A percentile compares a stretch with the other conserved stretches of the same genome.
Conservation (phyloP, 106 monocot species). For the Chionographis japonica region DNA sequence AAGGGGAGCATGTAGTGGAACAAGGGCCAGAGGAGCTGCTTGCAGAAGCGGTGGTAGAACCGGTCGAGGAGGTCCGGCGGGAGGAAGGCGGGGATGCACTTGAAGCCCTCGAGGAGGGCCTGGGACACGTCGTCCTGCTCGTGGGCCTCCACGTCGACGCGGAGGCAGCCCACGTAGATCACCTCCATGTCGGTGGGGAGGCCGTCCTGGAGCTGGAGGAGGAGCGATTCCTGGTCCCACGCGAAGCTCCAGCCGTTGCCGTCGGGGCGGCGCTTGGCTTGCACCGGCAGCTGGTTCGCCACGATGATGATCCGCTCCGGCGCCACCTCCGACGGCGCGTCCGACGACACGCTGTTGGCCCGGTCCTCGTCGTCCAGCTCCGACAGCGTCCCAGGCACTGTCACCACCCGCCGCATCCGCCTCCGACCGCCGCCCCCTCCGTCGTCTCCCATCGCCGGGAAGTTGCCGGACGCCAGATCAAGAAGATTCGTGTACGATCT, state of each 20-base stretch:
- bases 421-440: slow-evolving; percentile 12
- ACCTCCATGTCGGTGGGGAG: slow-evolving; percentile 92
- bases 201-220: slow-evolving; percentile 85
- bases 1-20: slow-evolving; percentile 87
- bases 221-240: slow-evolving; percentile 88
- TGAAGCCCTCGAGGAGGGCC: slow-evolving; percentile 51
- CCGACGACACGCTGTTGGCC: slow-evolving; percentile 61
- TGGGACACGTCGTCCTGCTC: slow-evolving; percentile 81
- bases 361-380: slow-evolving; percentile 68
- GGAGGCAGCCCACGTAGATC: slow-evolving; percentile 59
- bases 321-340: slow-evolving; percentile 57
- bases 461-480: slow-evolving; percentile 72
- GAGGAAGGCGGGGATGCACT: slow-evolving; percentile 72
- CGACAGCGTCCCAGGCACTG: slow-evolving; percentile 48
- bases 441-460: slow-evolving; percentile 30
- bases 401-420: slow-evolving; percentile 60
- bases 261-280: slow-evolving; percentile 47
- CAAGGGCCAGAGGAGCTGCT: slow-evolving; percentile 85
- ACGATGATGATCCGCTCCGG: slow-evolving; percentile 86
- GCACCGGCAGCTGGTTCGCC: slow-evolving; percentile 73
- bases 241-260: slow-evolving; percentile 68
- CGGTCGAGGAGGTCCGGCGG: slow-evolving; percentile 27
- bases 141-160: slow-evolving; percentile 35
- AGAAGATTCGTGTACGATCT: slow-evolving; percentile 73
- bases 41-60: slow-evolving; percentile 87